Evolutionary conservation across 2,329 filamentous ascomycete genomes (phyloP), one percentile per base, ranked within the genome.

Genomic region (Coniochaeta sp.): DNA sequence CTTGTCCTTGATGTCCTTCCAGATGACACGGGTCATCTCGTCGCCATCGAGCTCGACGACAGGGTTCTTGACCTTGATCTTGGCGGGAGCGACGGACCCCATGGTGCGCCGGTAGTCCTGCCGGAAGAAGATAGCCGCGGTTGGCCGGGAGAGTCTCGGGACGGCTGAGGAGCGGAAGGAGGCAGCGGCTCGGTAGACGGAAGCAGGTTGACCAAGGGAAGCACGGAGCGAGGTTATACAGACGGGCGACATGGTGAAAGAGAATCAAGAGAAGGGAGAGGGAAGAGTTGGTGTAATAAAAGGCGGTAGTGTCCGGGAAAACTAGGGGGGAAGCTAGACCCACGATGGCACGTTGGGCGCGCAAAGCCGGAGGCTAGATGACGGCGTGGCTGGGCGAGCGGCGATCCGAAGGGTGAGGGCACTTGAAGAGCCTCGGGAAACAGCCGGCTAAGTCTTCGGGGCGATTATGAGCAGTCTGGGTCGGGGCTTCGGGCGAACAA

Each of bases 31-130:
- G 70, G 95, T 99, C 95, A 98, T 98, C 88, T 92, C 86, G 70
- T 89, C 86, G 72, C 93, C 93, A 75, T 98, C 93, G 71, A 98
- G 86, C 82, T 98, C 95, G 76, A 99, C 95, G 74, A 99, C 88
- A 67, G 95, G 95, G 79, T 96, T 98, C 87, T 96, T 93, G 82
- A 99, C 95, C 86, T 96, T 95, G 85, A 98, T 98, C 89, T 98
- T 99, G 72, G 84, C 81, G 69, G 82, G 76, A 63, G 60, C 64
- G 60, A 61, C 60, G 63, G 72, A 62, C 61, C 82, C 79, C 84
- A 88, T 86, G 69, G 76, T 81, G 73, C 76, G 74, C 59, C 70
- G 70, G 64, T 69, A 70, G 59, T 71, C 64, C 65, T 72, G 19
- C 4, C 26, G 71, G 64, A 71, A 72, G 55, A 72, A 62, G 57